Conservation (phyloP, 805 yeast genomes). For the Helenozyma rhizophorensis region DNA sequence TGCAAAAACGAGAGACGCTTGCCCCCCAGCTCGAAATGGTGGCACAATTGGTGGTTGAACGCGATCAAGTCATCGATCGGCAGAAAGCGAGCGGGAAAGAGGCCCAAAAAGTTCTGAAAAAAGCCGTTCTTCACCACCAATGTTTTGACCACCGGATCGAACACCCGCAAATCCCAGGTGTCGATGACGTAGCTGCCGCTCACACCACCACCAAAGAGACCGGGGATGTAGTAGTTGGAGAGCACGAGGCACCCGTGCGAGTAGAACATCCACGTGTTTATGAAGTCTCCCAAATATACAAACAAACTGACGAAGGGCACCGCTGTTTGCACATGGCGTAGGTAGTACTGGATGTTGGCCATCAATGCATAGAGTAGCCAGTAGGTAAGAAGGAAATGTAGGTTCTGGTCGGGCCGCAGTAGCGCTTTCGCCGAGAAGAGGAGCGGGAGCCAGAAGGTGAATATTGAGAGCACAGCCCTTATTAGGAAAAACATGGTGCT, state of each 20-base stretch:
- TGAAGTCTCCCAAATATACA: slow-evolving; percentile 3
- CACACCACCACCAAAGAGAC: neutral
- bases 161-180: slow-evolving; percentile 1
- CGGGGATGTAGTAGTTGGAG: slow-evolving; percentile 7
- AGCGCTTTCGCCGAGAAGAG: slow-evolving; percentile 9
- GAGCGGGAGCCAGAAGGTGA: slow-evolving; percentile 12
- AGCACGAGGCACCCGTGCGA: slow-evolving; percentile 12
- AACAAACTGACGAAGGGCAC: slow-evolving; percentile 2
- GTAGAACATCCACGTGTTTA: slow-evolving; percentile 13
- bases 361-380: slow-evolving; percentile 10
- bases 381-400: slow-evolving; percentile 10
- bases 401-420: slow-evolving; percentile 3
- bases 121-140: slow-evolving; percentile 6
- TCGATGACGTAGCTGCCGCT: slow-evolving; percentile 1
- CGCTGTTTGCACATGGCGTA: neutral
- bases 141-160: slow-evolving; percentile 6
- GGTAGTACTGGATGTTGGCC: slow-evolving; percentile 2
- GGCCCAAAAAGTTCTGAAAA: slow-evolving; percentile 2
- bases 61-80: slow-evolving; percentile 7
- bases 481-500: slow-evolving; percentile 1
- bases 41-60: slow-evolving; percentile 7
- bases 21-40: slow-evolving; percentile 1
- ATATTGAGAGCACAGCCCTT: slow-evolving; percentile 3
- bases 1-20: slow-evolving; percentile 4
- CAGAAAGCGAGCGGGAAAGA: neutral